Evolutionary conservation across 306 rosid genomes (phyloP).

Genomic region (Pachyrhizus erosus): DNA sequence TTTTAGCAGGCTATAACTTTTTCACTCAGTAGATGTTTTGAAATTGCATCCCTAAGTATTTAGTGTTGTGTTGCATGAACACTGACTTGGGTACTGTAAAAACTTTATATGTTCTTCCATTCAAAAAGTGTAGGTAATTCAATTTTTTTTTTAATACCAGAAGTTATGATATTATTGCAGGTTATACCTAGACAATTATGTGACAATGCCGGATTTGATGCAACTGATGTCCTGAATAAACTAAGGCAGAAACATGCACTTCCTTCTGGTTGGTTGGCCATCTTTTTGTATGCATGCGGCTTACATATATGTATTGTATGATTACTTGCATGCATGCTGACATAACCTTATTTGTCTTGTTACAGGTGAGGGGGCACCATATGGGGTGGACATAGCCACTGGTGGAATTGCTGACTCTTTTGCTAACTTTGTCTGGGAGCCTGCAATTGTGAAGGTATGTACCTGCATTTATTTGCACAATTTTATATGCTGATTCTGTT

Average conservation of each 20-base stretch:
- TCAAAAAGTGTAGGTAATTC: conserved; percentile 1
- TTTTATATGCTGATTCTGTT: conserved; percentile 14
- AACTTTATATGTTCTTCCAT: neutral
- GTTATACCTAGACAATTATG: conserved; percentile 96
- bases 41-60: neutral
- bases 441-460: conserved; percentile 91
- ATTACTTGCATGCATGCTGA: conserved; percentile 3
- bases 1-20: conserved; percentile 5
- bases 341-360: neutral
- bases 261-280: conserved; percentile 69
- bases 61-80: conserved; percentile 30
- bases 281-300: conserved; percentile 13
- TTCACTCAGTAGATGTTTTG: neutral
- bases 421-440: conserved; percentile 99
- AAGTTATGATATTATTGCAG: conserved; percentile 52
- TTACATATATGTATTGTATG: conserved; percentile 13
- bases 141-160: conserved; percentile 32
- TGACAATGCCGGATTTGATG: conserved; percentile 99
- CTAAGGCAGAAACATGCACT: conserved; percentile 94
- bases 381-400: conserved; percentile 90
- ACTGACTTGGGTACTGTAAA: neutral
- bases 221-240: conserved; percentile 97
- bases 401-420: conserved; percentile 96
- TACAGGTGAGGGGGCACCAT: conserved; percentile 89
- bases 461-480: neutral